Percentiles rank a stretch among this genome's conserved stretches.
phyloP scores from a whole-genome alignment of 805 yeast genomes.

The Saccharomyces paradoxus region DNA sequence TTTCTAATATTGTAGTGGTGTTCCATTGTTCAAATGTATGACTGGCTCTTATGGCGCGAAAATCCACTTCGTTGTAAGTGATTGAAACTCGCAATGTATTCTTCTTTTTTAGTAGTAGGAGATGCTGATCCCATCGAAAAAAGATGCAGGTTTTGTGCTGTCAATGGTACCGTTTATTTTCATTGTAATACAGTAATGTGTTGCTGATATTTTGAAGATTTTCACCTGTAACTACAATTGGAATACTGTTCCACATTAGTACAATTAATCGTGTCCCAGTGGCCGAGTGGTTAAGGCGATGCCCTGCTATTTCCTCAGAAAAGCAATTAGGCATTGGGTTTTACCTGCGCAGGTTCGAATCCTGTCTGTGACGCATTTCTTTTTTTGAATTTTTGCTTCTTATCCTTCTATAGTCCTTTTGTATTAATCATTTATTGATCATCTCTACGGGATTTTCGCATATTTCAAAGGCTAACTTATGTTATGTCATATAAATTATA shows the following conservation, averaged over 20 bases:
- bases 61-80: neutral
- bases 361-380: constrained; percentile 92
- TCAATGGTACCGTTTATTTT: no score
- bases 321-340: constrained; percentile 75
- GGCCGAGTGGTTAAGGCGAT: constrained; percentile 94
- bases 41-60: neutral
- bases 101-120: neutral
- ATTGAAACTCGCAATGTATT: neutral
- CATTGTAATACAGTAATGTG: no score
- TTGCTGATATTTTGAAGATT: no score
- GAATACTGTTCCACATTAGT: no score
- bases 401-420: neutral
- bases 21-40: neutral
- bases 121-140: neutral
- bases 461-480: neutral
- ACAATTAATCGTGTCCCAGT: constrained; percentile 55
- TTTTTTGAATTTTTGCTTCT: constrained; percentile 28
- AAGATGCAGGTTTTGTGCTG: no score
- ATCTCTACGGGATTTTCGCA: neutral
- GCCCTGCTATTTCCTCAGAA: constrained; percentile 59
- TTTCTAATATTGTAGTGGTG: neutral
- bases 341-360: constrained; percentile 98
- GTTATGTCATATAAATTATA: neutral
- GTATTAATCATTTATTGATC: neutral
- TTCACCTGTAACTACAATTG: no score